These are phyloP conservation scores for Blastocystis sp. DNA, from an alignment of 352 stramenopile species.

Conservation along the genomic window DNA sequence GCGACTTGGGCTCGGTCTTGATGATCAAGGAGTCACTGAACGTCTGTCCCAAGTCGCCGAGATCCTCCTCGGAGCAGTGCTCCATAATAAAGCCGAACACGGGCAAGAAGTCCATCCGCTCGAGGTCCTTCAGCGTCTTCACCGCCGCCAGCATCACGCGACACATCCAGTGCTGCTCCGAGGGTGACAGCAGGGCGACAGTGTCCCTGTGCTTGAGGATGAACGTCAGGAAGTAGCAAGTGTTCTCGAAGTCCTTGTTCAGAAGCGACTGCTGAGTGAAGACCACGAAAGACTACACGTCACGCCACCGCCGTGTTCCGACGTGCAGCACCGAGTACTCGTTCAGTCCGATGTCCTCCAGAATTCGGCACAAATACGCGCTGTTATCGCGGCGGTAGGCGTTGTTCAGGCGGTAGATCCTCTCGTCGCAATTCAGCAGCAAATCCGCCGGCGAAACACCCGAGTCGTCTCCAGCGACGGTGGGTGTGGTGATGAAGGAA, in stretches of 20 bases:
- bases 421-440: background rate
- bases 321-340: slow-evolving; percentile 12
- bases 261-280: background rate
- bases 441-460: background rate
- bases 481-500: no score
- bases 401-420: slow-evolving; percentile 9
- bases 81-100: no score
- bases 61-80: no score
- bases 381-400: background rate
- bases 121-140: background rate
- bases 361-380: slow-evolving; percentile 18
- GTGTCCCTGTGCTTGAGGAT: background rate
- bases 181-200: background rate
- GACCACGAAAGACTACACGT: slow-evolving; percentile 18
- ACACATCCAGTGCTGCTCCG: no score
- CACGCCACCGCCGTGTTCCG: background rate
- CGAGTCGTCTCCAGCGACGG: no score
- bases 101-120: background rate
- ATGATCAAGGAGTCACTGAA: no score
- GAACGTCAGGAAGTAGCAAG: slow-evolving; percentile 8
- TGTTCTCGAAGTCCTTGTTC: background rate
- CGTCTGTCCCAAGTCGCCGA: no score
- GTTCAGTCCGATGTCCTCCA: slow-evolving; percentile 41
- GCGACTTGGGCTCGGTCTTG: no score
- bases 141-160: background rate